phyloP scores from a whole-genome alignment of 2,329 filamentous ascomycete species.

The Pseudogymnoascus sp. region DNA sequence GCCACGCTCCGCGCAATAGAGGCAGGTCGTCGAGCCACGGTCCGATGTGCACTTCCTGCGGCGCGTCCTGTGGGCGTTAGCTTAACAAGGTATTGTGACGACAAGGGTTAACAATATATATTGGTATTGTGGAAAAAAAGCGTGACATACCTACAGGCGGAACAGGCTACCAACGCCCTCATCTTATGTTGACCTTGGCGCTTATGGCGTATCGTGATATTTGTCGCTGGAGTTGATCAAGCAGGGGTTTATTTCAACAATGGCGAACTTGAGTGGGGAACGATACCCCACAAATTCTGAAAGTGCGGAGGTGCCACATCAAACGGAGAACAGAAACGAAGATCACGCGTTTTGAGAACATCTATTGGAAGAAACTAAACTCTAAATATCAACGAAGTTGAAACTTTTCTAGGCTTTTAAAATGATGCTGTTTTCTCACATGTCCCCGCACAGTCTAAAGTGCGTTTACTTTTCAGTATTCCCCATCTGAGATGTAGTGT shows the following conservation, averaged over 20 bases:
- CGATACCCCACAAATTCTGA: too few relatives aligned
- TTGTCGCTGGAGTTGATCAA: not conserved
- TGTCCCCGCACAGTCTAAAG: too few relatives aligned
- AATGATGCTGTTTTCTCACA: too few relatives aligned
- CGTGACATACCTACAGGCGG: not conserved
- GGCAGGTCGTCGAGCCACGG: not conserved
- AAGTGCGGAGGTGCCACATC: too few relatives aligned
- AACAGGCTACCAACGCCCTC: constrained; percentile 1
- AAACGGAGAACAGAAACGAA: too few relatives aligned
- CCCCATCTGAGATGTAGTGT: too few relatives aligned
- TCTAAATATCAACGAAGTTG: too few relatives aligned
- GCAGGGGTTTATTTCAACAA: not conserved
- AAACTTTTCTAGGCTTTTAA: too few relatives aligned
- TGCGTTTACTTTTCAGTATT: too few relatives aligned
- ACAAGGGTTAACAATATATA: not conserved
- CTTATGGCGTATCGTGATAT: not conserved
- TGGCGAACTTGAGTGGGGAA: too few relatives aligned
- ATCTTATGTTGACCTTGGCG: not conserved
- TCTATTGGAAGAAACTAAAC: too few relatives aligned
- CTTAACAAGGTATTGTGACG: not conserved
- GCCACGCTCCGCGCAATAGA: not conserved
- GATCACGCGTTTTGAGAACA: too few relatives aligned
- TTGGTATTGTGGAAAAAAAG: not conserved
- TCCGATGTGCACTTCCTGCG: not conserved
- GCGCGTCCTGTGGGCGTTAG: not conserved